Conservation (phyloP, 1,139 yeast genomes). For the Candida gigantensis region DNA sequence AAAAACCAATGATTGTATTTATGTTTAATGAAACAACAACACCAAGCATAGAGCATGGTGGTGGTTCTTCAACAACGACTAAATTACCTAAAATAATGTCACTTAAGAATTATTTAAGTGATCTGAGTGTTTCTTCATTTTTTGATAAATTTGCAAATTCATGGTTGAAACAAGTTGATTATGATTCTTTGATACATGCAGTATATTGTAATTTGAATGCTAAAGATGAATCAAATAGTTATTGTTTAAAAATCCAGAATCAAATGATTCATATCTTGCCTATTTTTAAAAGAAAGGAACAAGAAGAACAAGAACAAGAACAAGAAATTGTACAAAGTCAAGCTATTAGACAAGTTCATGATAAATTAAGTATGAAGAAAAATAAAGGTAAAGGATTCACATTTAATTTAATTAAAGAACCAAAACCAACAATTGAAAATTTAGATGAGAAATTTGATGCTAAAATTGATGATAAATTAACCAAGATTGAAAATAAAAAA, state of each 20-base stretch:
- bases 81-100: slow-evolving; percentile 18
- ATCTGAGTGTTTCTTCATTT: slow-evolving; percentile 28
- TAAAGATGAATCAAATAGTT: slow-evolving; percentile 24
- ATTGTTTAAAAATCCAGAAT: slow-evolving; percentile 37
- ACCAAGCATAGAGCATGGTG: slow-evolving; percentile 2
- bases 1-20: slow-evolving; percentile 35
- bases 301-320: slow-evolving; percentile 2
- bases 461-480: slow-evolving; percentile 14
- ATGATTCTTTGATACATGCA: slow-evolving; percentile 38
- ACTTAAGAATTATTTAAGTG: slow-evolving; percentile 24
- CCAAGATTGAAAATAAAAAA: slow-evolving; percentile 16
- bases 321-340: slow-evolving; percentile 16
- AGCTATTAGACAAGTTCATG: slow-evolving; percentile 26
- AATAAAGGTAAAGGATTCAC: slow-evolving; percentile 21
- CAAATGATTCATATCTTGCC: slow-evolving; percentile 32
- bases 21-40: slow-evolving; percentile 25
- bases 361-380: slow-evolving; percentile 18
- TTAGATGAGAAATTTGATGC: slow-evolving; percentile 24
- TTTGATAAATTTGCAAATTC: slow-evolving; percentile 43
- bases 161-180: slow-evolving; percentile 37
- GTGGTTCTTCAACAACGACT: slow-evolving; percentile 4
- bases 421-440: slow-evolving; percentile 20
- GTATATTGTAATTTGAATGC: slow-evolving; percentile 37
- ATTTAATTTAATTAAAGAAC: slow-evolving; percentile 23
- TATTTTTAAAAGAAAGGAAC: slow-evolving; percentile 21